Evolutionary conservation across 108 stramenopile species (phyloP), one percentile per base, ranked within the genome.

Genomic region (Epithemia pelagica): DNA sequence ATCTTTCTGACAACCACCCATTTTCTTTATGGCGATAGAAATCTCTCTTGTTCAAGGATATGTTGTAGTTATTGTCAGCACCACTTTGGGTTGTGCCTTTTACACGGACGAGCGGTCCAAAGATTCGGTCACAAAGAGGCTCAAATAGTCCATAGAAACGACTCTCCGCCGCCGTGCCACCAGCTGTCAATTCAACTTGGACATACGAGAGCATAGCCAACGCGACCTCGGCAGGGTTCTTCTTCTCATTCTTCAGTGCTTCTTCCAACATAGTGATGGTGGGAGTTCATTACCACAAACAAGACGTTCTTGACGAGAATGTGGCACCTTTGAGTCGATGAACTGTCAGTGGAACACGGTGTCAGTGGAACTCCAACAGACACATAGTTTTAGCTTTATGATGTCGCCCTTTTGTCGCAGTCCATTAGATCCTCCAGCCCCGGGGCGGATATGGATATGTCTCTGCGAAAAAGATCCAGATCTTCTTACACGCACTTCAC

Each of bases 131-230:
- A 28, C 82, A 84, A 53, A 90, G 71, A 22, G 84, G 74, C 2
- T 80, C 73, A 65, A 85, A 90, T 23, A 88, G 76, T 62, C 65
- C 64, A 51, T 71, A 89, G 67, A 93, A 93, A 1, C 89, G 82
- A 26, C 65, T 62, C 65, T 93, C 92, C 27, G 92, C 85, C 0
- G 76, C 61, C n/a, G 81, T 52, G 0, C 92, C 92, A 5, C 91
- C 91, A 19, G 81, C 84, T 27, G 85, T 82, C 3, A 94, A 71
- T 70, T 90, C 89, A 32, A 78, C 74, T 31, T 85, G 74, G 15
- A 94, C 65, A 74, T 87, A 94, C 30, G 85, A 77, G 32, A 90
- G 81, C 54, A 94, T 68, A 62, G 83, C 82, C 32, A 81, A 69
- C 8, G 89, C 89, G 24, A 82, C 80, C 27, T 94, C 92, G 30